A percentile compares a stretch with the other conserved stretches of the same genome.
Evolutionary conservation across 176 grass and related monocot species (phyloP).

Genomic region (Phoenix dactylifera): DNA sequence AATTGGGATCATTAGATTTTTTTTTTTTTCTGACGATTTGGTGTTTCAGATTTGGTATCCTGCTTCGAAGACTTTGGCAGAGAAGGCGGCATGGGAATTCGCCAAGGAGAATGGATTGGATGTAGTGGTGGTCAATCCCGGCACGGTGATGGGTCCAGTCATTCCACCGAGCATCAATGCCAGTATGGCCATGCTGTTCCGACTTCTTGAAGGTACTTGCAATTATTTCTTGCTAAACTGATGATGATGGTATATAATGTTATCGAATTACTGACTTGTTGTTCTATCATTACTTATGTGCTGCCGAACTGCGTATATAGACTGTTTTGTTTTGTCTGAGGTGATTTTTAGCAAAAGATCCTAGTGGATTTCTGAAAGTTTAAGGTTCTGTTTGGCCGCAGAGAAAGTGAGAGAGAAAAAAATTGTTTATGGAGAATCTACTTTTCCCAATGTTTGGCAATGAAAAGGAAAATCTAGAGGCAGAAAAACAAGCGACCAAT

Average conservation of each 20-base stretch:
- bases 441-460: no score
- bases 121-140: constrained; percentile 71
- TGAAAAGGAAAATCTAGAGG: no score
- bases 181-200: constrained; percentile 63
- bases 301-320: no score
- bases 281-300: no score
- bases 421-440: no score
- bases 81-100: constrained; percentile 87
- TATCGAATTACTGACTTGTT: no score
- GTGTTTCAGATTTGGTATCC: constrained; percentile 75
- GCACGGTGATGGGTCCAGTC: constrained; percentile 60
- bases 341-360: no score
- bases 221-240: neutral
- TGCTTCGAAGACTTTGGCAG: constrained; percentile 69
- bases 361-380: neutral
- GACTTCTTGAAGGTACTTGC: constrained; percentile 40
- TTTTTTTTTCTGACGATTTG: neutral
- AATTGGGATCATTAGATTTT: neutral
- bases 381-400: neutral
- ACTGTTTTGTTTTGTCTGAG: no score
- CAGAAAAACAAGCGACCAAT: no score
- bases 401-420: no score
- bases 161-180: constrained; percentile 62
- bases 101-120: constrained; percentile 72
- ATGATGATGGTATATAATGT: no score